Conservation (phyloP, 768 basidiomycete genomes). For the Trametopsis cervina region DNA sequence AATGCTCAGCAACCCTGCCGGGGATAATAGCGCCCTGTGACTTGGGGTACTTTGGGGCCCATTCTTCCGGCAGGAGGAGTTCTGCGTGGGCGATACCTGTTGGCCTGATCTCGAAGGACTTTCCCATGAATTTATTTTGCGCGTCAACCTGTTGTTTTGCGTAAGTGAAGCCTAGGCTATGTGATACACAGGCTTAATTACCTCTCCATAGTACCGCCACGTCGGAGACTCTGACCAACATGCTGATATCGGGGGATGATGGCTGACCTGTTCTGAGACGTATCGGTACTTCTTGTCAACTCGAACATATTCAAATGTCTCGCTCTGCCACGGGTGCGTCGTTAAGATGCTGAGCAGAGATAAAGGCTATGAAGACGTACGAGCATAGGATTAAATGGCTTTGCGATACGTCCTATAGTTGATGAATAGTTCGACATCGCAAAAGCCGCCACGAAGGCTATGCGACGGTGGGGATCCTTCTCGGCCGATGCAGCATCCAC, state of each 20-base stretch:
- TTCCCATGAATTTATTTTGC: constrained; percentile 94
- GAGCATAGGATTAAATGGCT: constrained; percentile 95
- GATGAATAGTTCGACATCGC: constrained; percentile 98
- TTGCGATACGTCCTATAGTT: constrained; percentile 93
- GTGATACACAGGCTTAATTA: constrained; percentile 15
- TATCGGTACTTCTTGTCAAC: constrained; percentile 88
- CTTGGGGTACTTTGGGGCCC: constrained; percentile 56
- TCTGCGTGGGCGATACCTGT: constrained; percentile 93
- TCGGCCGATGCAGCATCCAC: constrained; percentile 83
- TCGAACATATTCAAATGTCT: constrained; percentile 92
- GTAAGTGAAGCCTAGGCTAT: constrained; percentile 1
- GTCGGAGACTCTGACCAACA: constrained; percentile 88
- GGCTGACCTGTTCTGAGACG: constrained; percentile 93
- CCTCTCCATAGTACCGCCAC: constrained; percentile 92
- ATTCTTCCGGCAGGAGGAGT: constrained; percentile 63
- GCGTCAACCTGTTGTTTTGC: constrained; percentile 68
- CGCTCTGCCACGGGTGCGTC: constrained; percentile 42
- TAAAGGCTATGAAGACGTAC: constrained; percentile 33
- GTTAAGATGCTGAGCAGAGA: background rate
- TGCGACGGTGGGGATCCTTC: constrained; percentile 67
- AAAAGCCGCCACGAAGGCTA: constrained; percentile 93
- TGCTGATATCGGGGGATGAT: constrained; percentile 94
- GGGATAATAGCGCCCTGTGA: constrained; percentile 33
- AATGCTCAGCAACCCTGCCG: constrained; percentile 78
- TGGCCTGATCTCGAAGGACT: constrained; percentile 92